phyloP scores from a whole-genome alignment of 495 filamentous ascomycete genomes.

The Xylaria cubensis region DNA sequence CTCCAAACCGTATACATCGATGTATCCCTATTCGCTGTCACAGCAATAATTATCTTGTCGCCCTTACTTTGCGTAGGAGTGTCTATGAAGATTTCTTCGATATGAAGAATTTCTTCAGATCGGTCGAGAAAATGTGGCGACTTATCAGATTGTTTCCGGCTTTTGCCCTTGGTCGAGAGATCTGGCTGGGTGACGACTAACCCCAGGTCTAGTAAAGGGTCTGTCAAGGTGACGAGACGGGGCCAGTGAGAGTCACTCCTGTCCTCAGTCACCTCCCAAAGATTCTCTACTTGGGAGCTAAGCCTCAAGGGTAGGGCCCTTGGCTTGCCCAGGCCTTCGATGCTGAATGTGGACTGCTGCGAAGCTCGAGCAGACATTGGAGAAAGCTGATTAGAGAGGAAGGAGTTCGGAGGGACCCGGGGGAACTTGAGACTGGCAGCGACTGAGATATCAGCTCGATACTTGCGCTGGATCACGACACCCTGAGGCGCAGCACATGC shows the following conservation, averaged over 20 bases:
- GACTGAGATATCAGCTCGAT: slow-evolving; percentile 45
- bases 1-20: slow-evolving; percentile 82
- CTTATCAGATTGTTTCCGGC: slow-evolving; percentile 31
- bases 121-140: slow-evolving; percentile 60
- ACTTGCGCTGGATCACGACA: slow-evolving; percentile 82
- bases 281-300: slow-evolving; percentile 53
- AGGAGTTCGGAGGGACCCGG: slow-evolving; percentile 78
- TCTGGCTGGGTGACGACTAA: slow-evolving; percentile 69
- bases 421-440: slow-evolving; percentile 58
- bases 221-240: slow-evolving; percentile 81
- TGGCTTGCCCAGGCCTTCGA: slow-evolving; percentile 57
- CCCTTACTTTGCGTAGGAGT: slow-evolving; percentile 28
- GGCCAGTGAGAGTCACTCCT: slow-evolving; percentile 68
- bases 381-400: slow-evolving; percentile 69
- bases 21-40: slow-evolving; percentile 78
- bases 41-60: slow-evolving; percentile 70
- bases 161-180: slow-evolving; percentile 33
- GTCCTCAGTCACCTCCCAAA: slow-evolving; percentile 55
- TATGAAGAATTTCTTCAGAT: slow-evolving; percentile 80
- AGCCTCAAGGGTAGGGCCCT: slow-evolving; percentile 54
- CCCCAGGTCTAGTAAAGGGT: slow-evolving; percentile 87
- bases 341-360: slow-evolving; percentile 59
- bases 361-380: slow-evolving; percentile 50
- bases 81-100: slow-evolving; percentile 49
- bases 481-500: slow-evolving; percentile 83